phyloP scores from a whole-genome alignment of 2,329 filamentous ascomycete genomes.

The Zymoseptoria pseudotritici region DNA sequence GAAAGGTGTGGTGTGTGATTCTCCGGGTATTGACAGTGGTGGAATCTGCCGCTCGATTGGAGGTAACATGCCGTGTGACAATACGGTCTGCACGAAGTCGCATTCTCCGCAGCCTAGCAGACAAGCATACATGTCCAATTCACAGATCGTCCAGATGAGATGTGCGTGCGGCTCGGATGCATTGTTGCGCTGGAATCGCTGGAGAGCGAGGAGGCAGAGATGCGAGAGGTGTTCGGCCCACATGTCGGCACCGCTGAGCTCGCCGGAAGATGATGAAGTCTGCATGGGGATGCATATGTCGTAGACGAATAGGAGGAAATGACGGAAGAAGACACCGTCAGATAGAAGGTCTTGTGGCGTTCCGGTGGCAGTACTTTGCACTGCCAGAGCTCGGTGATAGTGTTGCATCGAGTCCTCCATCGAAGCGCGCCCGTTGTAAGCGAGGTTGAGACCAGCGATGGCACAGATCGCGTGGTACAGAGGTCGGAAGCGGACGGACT shows the following conservation, averaged over 20 bases:
- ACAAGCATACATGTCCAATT: constrained; percentile 50
- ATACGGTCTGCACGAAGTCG: constrained; percentile 42
- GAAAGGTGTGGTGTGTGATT: constrained; percentile 9
- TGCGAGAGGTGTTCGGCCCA: constrained; percentile 50
- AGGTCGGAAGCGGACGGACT: constrained; percentile 45
- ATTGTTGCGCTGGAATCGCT: constrained; percentile 35
- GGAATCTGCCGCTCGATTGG: constrained; percentile 26
- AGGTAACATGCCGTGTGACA: constrained; percentile 44
- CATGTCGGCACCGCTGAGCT: constrained; percentile 37
- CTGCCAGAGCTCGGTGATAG: constrained; percentile 45
- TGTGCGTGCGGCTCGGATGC: constrained; percentile 40
- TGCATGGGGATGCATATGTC: constrained; percentile 38
- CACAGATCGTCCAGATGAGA: constrained; percentile 48
- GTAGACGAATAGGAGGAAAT: constrained; percentile 51
- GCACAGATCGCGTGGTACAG: constrained; percentile 53
- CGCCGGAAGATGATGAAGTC: constrained; percentile 1
- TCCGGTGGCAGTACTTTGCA: constrained; percentile 36
- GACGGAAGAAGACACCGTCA: constrained; percentile 50
- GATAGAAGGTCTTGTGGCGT: constrained; percentile 46
- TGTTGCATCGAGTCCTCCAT: constrained; percentile 47
- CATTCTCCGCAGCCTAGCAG: constrained; percentile 46
- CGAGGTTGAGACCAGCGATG: constrained; percentile 47
- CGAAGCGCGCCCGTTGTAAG: constrained; percentile 37
- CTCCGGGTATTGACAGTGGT: constrained; percentile 4
- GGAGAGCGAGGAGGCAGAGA: constrained; percentile 42